Percentiles rank a stretch among this genome's conserved stretches.
Conservation (phyloP, 768 basidiomycete genomes). For the Tricholoma saponaceum region DNA sequence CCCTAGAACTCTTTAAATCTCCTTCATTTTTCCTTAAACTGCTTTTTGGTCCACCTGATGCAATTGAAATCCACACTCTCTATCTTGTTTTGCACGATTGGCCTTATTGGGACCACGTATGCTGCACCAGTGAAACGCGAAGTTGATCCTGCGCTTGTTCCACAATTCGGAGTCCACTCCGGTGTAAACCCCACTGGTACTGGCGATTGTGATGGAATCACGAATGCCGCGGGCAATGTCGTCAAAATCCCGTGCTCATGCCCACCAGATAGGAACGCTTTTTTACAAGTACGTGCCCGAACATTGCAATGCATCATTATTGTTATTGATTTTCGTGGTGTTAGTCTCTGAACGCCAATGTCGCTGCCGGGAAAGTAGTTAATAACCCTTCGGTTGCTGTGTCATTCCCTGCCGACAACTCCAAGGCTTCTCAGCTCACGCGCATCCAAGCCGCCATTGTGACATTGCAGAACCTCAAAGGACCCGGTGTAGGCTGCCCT, state of each 20-base stretch:
- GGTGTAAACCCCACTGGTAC: slow-evolving; percentile 60
- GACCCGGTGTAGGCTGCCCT: slow-evolving; percentile 66
- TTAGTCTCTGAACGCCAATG: slow-evolving; percentile 47
- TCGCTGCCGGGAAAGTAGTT: slow-evolving; percentile 56
- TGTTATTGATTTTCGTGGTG: background rate
- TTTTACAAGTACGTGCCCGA: slow-evolving; percentile 38
- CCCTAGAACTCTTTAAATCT: slow-evolving; percentile 4
- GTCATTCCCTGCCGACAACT: slow-evolving; percentile 61
- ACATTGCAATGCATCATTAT: slow-evolving; percentile 1
- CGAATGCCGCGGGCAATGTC: slow-evolving; percentile 49
- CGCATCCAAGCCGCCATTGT: slow-evolving; percentile 58
- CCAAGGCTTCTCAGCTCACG: slow-evolving; percentile 44
- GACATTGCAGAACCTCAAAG: slow-evolving; percentile 71
- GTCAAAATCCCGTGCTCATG: slow-evolving; percentile 64
- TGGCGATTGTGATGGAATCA: slow-evolving; percentile 60
- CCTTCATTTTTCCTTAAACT: slow-evolving; percentile 1
- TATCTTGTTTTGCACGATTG: slow-evolving; percentile 24
- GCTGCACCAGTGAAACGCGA: slow-evolving; percentile 40
- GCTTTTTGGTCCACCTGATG: background rate
- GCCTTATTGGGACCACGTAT: slow-evolving; percentile 31
- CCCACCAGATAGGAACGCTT: slow-evolving; percentile 51
- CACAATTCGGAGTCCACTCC: slow-evolving; percentile 52
- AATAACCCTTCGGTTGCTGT: slow-evolving; percentile 60
- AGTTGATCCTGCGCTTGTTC: slow-evolving; percentile 43
- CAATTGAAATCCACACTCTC: slow-evolving; percentile 33